phyloP scores from a whole-genome alignment of 495 filamentous ascomycete species.

The Penicillium coffeae region DNA sequence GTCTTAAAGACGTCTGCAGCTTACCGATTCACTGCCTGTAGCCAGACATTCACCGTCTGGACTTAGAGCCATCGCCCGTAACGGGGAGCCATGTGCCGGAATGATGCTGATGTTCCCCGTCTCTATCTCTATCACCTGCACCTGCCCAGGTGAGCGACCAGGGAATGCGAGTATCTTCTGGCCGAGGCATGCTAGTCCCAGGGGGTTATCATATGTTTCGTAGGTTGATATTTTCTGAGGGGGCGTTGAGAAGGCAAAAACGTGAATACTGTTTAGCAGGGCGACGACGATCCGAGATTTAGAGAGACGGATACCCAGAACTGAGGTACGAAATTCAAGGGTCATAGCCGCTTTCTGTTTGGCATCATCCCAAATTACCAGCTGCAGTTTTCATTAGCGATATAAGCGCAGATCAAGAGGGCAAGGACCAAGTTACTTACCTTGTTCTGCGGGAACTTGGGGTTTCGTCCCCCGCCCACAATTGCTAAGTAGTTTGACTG shows the following conservation, averaged over 20 bases:
- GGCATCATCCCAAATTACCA: constrained; percentile 88
- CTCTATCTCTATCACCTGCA: constrained; percentile 82
- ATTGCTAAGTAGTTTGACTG: constrained; percentile 84
- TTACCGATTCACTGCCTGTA: constrained; percentile 83
- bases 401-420: not conserved
- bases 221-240: constrained; percentile 70
- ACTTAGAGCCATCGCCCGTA: constrained; percentile 79
- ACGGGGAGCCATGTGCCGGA: constrained; percentile 76
- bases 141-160: constrained; percentile 77
- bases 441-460: constrained; percentile 86
- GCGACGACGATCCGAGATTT: constrained; percentile 76
- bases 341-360: constrained; percentile 71
- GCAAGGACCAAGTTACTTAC: constrained; percentile 38
- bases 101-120: constrained; percentile 90
- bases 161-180: constrained; percentile 73
- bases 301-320: constrained; percentile 74
- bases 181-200: constrained; percentile 76
- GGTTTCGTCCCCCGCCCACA: constrained; percentile 81
- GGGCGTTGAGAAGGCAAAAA: constrained; percentile 77
- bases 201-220: constrained; percentile 82
- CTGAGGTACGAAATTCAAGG: constrained; percentile 69
- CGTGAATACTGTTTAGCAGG: constrained; percentile 74
- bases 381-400: constrained; percentile 34
- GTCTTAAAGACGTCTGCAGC: not conserved
- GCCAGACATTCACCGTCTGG: constrained; percentile 77